Percentiles rank a stretch among this genome's conserved stretches.
Evolutionary conservation across 768 basidiomycete species (phyloP).

Genomic region (Tubosaeta sp.): DNA sequence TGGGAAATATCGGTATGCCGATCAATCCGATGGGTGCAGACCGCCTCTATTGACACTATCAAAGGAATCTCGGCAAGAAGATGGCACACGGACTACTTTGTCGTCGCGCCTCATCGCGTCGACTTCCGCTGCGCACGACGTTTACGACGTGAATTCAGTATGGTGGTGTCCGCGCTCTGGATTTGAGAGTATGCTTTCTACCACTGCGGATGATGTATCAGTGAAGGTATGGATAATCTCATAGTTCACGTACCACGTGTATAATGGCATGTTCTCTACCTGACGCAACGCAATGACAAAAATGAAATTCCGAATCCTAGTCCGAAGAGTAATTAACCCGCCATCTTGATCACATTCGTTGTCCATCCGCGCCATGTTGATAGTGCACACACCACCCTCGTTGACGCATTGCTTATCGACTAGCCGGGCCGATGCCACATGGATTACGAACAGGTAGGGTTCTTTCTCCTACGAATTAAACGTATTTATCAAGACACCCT

Average conservation of each 20-base stretch:
- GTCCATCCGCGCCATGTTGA: no score
- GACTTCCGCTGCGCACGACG: constrained; percentile 66
- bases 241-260: not conserved
- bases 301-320: not conserved
- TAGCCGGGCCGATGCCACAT: no score
- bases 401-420: no score
- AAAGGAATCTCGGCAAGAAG: constrained; percentile 17
- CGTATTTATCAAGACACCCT: no score
- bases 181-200: constrained; percentile 65
- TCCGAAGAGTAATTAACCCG: no score
- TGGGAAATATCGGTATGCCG: constrained; percentile 67
- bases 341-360: no score
- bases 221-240: constrained; percentile 70
- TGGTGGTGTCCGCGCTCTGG: constrained; percentile 76
- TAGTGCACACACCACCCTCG: no score
- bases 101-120: constrained; percentile 49
- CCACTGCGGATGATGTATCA: constrained; percentile 81
- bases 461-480: no score
- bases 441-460: no score
- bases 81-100: constrained; percentile 21
- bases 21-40: not conserved
- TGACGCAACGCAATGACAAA: not conserved
- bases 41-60: not conserved
- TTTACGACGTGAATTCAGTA: constrained; percentile 81
- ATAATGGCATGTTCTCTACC: not conserved